These are phyloP conservation scores for Cenchrus americanus DNA, from an alignment of 176 grass and related monocot genomes.

Conservation along the genomic window DNA sequence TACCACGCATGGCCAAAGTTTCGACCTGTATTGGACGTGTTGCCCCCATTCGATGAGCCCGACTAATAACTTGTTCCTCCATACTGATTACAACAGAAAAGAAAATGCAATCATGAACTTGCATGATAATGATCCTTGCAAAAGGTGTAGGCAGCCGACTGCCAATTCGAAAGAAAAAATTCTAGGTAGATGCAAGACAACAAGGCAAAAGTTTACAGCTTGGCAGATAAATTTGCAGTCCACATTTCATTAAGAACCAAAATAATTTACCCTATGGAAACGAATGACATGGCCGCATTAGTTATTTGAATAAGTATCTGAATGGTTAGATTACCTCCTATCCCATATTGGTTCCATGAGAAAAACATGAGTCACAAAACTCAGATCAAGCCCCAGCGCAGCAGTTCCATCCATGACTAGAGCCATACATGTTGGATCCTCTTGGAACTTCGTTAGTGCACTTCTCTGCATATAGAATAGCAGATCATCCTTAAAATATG, in stretches of 20 bases:
- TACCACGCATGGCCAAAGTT: constrained; percentile 88
- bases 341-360: constrained; percentile 99
- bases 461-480: constrained; percentile 66
- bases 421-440: constrained; percentile 87
- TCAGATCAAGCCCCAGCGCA: constrained; percentile 93
- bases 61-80: constrained; percentile 97
- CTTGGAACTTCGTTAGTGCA: constrained; percentile 73
- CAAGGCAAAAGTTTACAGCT: not conserved
- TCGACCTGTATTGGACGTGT: constrained; percentile 89
- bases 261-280: constrained; percentile 1
- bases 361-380: constrained; percentile 89
- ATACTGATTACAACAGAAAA: constrained; percentile 63
- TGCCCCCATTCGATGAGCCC: constrained; percentile 94
- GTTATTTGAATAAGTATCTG: not conserved
- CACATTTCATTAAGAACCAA: not conserved
- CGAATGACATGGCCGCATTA: constrained; percentile 10
- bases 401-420: constrained; percentile 98
- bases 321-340: constrained; percentile 63
- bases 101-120: not conserved
- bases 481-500: constrained; percentile 24
- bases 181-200: not conserved
- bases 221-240: not conserved
- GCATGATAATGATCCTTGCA: constrained; percentile 1
- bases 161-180: not conserved
- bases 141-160: not conserved